Base-by-base conservation (phyloP, 2,329 filamentous ascomycete genomes). In the Pseudogymnoascus sp. region DNA sequence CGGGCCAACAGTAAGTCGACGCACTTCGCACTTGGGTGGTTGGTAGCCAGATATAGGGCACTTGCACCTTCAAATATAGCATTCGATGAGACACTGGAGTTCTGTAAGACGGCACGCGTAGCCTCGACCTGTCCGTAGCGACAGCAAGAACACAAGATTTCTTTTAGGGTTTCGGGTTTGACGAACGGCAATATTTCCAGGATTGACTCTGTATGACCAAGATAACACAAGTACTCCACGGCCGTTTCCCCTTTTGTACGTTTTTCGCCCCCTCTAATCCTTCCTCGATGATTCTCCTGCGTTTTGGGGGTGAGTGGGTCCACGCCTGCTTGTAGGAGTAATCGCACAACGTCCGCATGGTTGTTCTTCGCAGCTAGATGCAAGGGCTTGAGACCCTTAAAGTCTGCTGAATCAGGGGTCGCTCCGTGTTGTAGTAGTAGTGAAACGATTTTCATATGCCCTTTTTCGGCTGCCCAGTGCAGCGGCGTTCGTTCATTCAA, bases 291-390 rank as follows among this genome's bases (percentile, higher is more conserved):
- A n/a, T 64, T 65, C 28, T 71, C 66, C 5, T 60, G 19, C 4
- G 67, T 68, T 61, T 72, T 75, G 2, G 60, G 11, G 0, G 71
- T 71, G 4, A 74, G 59, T 0, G 75, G 72, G 38, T 74, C 64
- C 0, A 75, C 73, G 9, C 76, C 76, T 22, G 74, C 73, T 6
- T 70, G 64, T 4, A 79, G 63, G 2, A 78, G 65, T 1, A 68
- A 61, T 14, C 61, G 64, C 3, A 75, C 68, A 30, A 70, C 71
- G 5, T 64, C 65, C 3, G 64, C 60, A 62, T 73, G 69, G 38
- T 75, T 75, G 7, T 64, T 67, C 3, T 5, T 63, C 2, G 74
- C 74, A 5, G 76, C 75, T 23, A 64, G 5, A 60, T 78, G 73
- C 1, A 79, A 63, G 5, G 77, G 73, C n/a, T 65, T 74, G 0